Percentiles rank a stretch among this genome's conserved stretches.
These are phyloP conservation scores for Penicillium paxilli DNA, from an alignment of 495 filamentous ascomycete genomes.

Conservation along the genomic window DNA sequence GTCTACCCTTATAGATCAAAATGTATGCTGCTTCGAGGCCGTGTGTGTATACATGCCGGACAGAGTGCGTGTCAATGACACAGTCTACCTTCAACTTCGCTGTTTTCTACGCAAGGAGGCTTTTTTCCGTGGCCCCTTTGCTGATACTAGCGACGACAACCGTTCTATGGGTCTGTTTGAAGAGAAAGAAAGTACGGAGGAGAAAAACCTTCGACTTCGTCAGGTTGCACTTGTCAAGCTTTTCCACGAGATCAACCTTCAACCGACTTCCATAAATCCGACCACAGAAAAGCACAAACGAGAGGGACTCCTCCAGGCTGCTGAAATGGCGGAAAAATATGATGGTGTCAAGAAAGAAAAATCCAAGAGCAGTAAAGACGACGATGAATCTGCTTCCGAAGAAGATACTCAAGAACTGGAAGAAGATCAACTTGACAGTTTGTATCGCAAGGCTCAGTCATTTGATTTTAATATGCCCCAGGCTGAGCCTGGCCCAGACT, in stretches of 20 bases:
- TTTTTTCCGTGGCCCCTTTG: constrained; percentile 63
- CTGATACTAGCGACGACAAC: constrained; percentile 63
- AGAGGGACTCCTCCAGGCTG: constrained; percentile 79
- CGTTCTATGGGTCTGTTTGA: constrained; percentile 71
- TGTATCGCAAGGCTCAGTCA: constrained; percentile 95
- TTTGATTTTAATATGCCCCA: constrained; percentile 93
- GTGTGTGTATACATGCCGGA: constrained; percentile 90
- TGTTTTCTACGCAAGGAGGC: constrained; percentile 73
- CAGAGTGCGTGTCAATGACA: constrained; percentile 82
- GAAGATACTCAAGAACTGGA: constrained; percentile 91
- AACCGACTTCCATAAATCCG: constrained; percentile 71
- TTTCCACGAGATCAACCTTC: constrained; percentile 84
- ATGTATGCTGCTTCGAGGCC: constrained; percentile 83
- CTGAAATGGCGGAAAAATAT: constrained; percentile 79
- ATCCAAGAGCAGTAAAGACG: constrained; percentile 32
- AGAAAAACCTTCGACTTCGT: constrained; percentile 77
- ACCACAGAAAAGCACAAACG: constrained; percentile 76
- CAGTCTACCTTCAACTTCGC: constrained; percentile 81
- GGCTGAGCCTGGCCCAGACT: constrained; percentile 76
- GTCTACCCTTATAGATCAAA: constrained; percentile 88
- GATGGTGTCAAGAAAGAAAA: constrained; percentile 62
- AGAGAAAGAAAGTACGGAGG: constrained; percentile 81
- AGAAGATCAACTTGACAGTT: constrained; percentile 88
- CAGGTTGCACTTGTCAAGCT: constrained; percentile 87
- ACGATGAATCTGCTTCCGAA: constrained; percentile 58